Evolutionary conservation across 2,329 filamentous ascomycete species (phyloP).

Genomic region (Xylaria arbuscula): DNA sequence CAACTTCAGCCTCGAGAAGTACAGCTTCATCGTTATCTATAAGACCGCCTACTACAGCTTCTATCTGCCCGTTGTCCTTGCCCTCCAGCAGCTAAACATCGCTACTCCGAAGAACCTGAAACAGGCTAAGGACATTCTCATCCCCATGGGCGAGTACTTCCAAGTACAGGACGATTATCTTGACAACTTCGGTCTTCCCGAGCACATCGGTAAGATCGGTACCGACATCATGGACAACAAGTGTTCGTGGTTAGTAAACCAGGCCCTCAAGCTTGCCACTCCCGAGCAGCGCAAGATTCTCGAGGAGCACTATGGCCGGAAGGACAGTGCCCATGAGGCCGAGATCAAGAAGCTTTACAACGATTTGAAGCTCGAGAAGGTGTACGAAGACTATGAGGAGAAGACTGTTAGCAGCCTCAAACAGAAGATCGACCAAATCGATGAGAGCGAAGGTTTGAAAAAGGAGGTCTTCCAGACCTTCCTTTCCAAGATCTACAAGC

Average conservation of each 20-base stretch:
- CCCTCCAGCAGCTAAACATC: conserved; percentile 84
- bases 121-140: conserved; percentile 89
- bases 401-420: conserved; percentile 82
- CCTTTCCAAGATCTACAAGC: conserved; percentile 97
- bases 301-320: conserved; percentile 93
- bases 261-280: conserved; percentile 82
- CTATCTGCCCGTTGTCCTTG: conserved; percentile 94
- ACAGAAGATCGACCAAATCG: conserved; percentile 78
- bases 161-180: conserved; percentile 99
- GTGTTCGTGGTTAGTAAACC: conserved; percentile 98
- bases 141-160: conserved; percentile 98
- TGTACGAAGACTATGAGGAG: conserved; percentile 92
- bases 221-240: conserved; percentile 99
- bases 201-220: conserved; percentile 96
- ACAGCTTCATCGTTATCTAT: conserved; percentile 98
- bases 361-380: conserved; percentile 83
- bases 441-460: conserved; percentile 90
- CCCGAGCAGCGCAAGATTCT: conserved; percentile 89
- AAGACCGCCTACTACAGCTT: conserved; percentile 99
- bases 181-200: conserved; percentile 94
- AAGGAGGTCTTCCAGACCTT: conserved; percentile 90
- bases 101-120: conserved; percentile 91
- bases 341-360: conserved; percentile 89
- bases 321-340: conserved; percentile 84
- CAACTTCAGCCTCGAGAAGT: conserved; percentile 96